These are phyloP conservation scores for Leccinum fibrillosum DNA, from an alignment of 768 basidiomycete genomes.

Conservation along the genomic window DNA sequence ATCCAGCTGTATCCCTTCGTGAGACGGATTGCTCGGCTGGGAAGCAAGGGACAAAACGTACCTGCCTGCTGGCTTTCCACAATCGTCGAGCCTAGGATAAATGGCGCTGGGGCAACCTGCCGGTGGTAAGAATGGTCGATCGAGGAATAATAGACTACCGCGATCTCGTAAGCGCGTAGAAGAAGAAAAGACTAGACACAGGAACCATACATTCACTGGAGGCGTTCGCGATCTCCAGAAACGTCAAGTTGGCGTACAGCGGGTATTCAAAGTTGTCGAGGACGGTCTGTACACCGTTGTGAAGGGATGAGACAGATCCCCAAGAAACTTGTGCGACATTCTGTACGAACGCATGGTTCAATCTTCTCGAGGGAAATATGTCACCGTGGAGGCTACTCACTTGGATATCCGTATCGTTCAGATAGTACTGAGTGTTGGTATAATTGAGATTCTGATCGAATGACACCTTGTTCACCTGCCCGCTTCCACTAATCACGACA, in stretches of 20 bases:
- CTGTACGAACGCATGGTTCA: slow-evolving; percentile 26
- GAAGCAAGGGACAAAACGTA: slow-evolving; percentile 26
- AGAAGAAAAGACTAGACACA: not conserved
- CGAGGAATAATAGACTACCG: slow-evolving; percentile 43
- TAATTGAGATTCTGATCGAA: slow-evolving; percentile 63
- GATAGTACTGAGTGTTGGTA: slow-evolving; percentile 60
- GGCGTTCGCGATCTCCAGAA: slow-evolving; percentile 30
- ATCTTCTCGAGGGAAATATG: not conserved
- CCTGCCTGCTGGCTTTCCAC: slow-evolving; percentile 56
- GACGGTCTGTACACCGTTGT: slow-evolving; percentile 42
- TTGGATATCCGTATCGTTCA: slow-evolving; percentile 43
- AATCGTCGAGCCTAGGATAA: slow-evolving; percentile 57
- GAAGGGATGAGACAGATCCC: slow-evolving; percentile 46
- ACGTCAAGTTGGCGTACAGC: slow-evolving; percentile 40
- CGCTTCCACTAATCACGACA: slow-evolving; percentile 60
- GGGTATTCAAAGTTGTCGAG: slow-evolving; percentile 56
- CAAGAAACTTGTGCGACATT: slow-evolving; percentile 48
- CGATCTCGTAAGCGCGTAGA: not conserved
- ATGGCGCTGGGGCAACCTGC: slow-evolving; percentile 52
- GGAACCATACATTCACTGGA: slow-evolving; percentile 15
- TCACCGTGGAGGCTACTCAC: slow-evolving; percentile 21
- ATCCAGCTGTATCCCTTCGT: slow-evolving; percentile 38
- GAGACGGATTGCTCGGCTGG: not conserved
- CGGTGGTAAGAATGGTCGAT: slow-evolving; percentile 74
- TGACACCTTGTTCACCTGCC: slow-evolving; percentile 48